Evolutionary conservation across 1,284 basidiomycete genomes (phyloP).

Genomic region (Cutaneotrichosporon cyanovorans): DNA sequence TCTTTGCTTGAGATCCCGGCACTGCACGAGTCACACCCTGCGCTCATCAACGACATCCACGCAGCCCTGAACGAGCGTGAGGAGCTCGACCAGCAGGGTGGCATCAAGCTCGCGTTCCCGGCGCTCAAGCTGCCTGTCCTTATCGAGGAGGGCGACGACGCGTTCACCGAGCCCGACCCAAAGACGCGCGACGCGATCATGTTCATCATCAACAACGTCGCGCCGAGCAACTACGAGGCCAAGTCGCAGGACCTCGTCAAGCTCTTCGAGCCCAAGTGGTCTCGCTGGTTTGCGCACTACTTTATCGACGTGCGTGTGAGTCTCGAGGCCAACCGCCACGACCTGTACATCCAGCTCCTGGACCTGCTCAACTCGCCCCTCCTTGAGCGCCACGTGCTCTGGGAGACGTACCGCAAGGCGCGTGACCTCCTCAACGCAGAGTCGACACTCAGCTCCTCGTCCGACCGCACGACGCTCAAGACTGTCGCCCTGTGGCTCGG

Average conservation of each 20-base stretch:
- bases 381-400: constrained; percentile 70
- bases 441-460: constrained; percentile 72
- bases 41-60: constrained; percentile 67
- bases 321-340: constrained; percentile 95
- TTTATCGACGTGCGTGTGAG: constrained; percentile 92
- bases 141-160: constrained; percentile 50
- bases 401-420: constrained; percentile 89
- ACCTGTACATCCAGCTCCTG: constrained; percentile 86
- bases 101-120: constrained; percentile 46
- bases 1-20: constrained; percentile 81
- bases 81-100: constrained; percentile 47
- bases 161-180: constrained; percentile 66
- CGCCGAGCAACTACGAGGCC: constrained; percentile 82
- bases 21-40: constrained; percentile 77
- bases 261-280: constrained; percentile 69
- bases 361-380: constrained; percentile 64
- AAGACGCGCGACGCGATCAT: constrained; percentile 87
- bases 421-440: constrained; percentile 83
- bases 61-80: constrained; percentile 54
- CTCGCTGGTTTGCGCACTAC: constrained; percentile 96
- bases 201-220: constrained; percentile 97
- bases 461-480: constrained; percentile 83
- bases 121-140: constrained; percentile 47
- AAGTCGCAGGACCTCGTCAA: constrained; percentile 78
- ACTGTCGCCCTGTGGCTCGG: constrained; percentile 95